These are phyloP conservation scores for Aphanomyces stellatus DNA, from an alignment of 352 stramenopile species.

Conservation along the genomic window DNA sequence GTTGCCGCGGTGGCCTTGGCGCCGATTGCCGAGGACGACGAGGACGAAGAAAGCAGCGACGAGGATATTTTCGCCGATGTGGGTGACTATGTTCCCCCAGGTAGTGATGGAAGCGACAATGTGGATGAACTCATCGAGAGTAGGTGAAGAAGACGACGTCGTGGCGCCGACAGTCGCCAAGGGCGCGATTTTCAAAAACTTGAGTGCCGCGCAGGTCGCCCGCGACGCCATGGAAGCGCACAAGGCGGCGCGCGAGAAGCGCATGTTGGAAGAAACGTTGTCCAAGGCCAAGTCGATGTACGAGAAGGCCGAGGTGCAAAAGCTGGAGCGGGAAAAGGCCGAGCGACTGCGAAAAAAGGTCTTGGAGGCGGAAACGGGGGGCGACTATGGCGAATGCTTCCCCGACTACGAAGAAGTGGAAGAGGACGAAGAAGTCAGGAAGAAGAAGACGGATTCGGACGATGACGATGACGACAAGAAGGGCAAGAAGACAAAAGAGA, in stretches of 20 bases:
- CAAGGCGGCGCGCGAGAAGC: slow-evolving; percentile 37
- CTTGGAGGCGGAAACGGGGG: too few relatives aligned
- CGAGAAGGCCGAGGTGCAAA: slow-evolving; percentile 31
- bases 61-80: slow-evolving; percentile 72
- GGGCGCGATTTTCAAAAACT: slow-evolving; percentile 49
- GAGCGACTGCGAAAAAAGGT: slow-evolving; percentile 26
- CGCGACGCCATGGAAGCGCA: slow-evolving; percentile 33
- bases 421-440: slow-evolving; percentile 25
- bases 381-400: slow-evolving; percentile 49
- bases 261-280: slow-evolving; percentile 49
- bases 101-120: slow-evolving; percentile 12
- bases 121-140: neutral
- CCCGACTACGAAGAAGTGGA: slow-evolving; percentile 58
- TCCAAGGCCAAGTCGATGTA: slow-evolving; percentile 46
- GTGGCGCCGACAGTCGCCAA: slow-evolving; percentile 6
- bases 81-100: slow-evolving; percentile 64
- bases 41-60: slow-evolving; percentile 34
- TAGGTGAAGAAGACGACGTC: slow-evolving; percentile 19
- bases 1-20: neutral
- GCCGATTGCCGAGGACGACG: neutral
- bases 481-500: neutral
- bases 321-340: slow-evolving; percentile 31
- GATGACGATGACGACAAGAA: neutral
- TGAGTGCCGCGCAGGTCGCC: slow-evolving; percentile 59
- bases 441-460: slow-evolving; percentile 11